phyloP scores from a whole-genome alignment of 208 protist genomes.

The Zelonia costaricensis region DNA sequence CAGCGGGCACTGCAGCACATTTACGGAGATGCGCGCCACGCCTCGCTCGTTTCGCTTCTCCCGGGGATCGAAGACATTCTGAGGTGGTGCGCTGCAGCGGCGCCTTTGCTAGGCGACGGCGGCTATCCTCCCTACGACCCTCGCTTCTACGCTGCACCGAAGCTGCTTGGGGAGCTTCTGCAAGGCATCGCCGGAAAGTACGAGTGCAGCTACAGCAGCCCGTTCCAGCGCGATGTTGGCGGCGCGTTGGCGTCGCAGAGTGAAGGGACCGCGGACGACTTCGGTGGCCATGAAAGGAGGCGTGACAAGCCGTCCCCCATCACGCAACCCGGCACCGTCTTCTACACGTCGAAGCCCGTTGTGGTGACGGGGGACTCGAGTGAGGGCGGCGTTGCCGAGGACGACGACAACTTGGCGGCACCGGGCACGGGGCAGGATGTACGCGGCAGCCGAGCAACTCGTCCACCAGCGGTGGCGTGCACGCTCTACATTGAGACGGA shows the following conservation, averaged over 20 bases:
- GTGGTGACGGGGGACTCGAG: neutral
- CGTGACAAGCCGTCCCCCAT: neutral
- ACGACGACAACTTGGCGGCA: no score
- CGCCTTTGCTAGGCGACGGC: constrained; percentile 25
- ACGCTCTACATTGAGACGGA: constrained; percentile 16
- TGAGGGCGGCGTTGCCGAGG: neutral
- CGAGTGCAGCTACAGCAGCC: constrained; percentile 40
- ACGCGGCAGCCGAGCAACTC: neutral
- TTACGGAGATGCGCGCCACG: neutral
- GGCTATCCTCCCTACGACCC: constrained; percentile 48
- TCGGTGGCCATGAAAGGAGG: neutral
- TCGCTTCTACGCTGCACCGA: constrained; percentile 52
- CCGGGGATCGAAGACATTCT: constrained; percentile 17
- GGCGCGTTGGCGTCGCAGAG: neutral
- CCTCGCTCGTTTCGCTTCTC: neutral
- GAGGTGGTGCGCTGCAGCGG: constrained; percentile 13
- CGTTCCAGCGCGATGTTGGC: neutral
- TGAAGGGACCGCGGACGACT: neutral
- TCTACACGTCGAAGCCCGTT: constrained; percentile 19
- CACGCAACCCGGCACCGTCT: constrained; percentile 16
- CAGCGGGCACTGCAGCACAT: constrained; percentile 20
- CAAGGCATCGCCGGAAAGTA: constrained; percentile 60
- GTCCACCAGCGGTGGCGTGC: constrained; percentile 13
- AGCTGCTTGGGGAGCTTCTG: constrained; percentile 62
- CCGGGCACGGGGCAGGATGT: neutral